Percentiles rank a stretch among this genome's conserved stretches.
phyloP scores from a whole-genome alignment of 1,284 basidiomycete species.

The Golubevia pallescens region DNA sequence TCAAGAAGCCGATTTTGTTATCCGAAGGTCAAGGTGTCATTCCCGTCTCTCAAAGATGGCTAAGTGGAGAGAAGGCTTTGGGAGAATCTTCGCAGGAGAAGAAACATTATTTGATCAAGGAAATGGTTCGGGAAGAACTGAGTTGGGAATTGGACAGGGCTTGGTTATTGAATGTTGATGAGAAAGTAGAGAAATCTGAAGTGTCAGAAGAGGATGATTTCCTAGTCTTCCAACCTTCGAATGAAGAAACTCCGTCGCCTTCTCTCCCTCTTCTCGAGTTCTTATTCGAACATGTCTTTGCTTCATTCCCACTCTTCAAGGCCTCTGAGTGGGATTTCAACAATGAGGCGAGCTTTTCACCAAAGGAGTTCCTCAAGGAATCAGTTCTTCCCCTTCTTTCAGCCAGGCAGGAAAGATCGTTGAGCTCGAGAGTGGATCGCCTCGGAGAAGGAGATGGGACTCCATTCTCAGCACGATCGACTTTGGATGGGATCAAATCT shows the following conservation, averaged over 20 bases:
- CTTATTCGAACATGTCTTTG: constrained; percentile 51
- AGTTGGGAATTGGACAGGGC: constrained; percentile 51
- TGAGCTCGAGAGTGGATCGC: constrained; percentile 46
- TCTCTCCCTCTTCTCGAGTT: constrained; percentile 47
- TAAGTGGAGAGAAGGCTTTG: not conserved
- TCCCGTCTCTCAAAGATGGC: not conserved
- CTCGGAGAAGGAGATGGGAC: constrained; percentile 53
- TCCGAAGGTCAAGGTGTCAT: not conserved
- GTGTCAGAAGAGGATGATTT: constrained; percentile 4
- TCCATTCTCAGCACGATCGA: constrained; percentile 37
- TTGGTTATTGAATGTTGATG: constrained; percentile 40
- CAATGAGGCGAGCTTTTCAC: too few species aligned
- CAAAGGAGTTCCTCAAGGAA: too few species aligned
- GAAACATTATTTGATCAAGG: constrained; percentile 50
- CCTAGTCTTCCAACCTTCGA: constrained; percentile 8
- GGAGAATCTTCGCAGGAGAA: constrained; percentile 25
- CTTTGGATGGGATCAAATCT: constrained; percentile 21
- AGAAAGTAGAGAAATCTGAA: constrained; percentile 25
- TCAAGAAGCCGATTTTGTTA: not conserved
- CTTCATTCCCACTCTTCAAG: constrained; percentile 44
- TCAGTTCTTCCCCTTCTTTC: too few species aligned
- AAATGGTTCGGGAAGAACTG: constrained; percentile 39
- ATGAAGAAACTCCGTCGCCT: constrained; percentile 8
- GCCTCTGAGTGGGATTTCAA: constrained; percentile 2
- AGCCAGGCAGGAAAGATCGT: constrained; percentile 33